phyloP scores from a whole-genome alignment of 140 eudicot genomes.

The Ambrosia hybrid region DNA sequence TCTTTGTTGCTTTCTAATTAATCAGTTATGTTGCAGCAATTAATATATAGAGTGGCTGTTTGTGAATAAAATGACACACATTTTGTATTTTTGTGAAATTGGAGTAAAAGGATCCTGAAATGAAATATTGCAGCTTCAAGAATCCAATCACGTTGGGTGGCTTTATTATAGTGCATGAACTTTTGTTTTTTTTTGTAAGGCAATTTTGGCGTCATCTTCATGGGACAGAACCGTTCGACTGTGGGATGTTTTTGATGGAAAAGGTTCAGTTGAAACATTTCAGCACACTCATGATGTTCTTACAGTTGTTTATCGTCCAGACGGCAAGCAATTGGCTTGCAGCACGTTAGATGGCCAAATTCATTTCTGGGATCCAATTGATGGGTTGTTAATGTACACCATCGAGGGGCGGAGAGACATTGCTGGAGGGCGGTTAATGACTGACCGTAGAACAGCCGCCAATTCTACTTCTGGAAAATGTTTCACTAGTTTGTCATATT shows the following conservation, averaged over 20 bases:
- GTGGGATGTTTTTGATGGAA: constrained; percentile 98
- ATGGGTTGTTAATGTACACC: constrained; percentile 82
- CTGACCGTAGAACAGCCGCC: constrained; percentile 89
- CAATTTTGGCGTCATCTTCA: constrained; percentile 86
- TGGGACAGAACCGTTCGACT: constrained; percentile 96
- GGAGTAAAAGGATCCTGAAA: background rate
- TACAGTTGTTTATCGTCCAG: constrained; percentile 91
- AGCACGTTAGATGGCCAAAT: constrained; percentile 96
- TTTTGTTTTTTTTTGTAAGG: constrained; percentile 40
- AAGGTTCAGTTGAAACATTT: constrained; percentile 82
- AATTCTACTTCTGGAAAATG: constrained; percentile 90
- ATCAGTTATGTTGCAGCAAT: too few relatives aligned
- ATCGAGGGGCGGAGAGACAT: constrained; percentile 95
- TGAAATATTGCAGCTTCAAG: background rate
- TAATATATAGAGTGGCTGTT: too few relatives aligned
- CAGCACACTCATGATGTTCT: constrained; percentile 92
- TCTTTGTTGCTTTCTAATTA: too few relatives aligned
- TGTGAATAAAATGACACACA: too few relatives aligned
- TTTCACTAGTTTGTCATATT: constrained; percentile 86
- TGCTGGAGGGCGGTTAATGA: constrained; percentile 96
- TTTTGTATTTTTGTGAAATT: background rate
- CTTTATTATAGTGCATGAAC: background rate
- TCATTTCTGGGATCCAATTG: constrained; percentile 92
- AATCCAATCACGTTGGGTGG: background rate
- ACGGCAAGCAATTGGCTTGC: constrained; percentile 93